A percentile compares a stretch with the other conserved stretches of the same genome.
Evolutionary conservation across 257 asterid species (phyloP).

Genomic region (Solanum sejunctum): DNA sequence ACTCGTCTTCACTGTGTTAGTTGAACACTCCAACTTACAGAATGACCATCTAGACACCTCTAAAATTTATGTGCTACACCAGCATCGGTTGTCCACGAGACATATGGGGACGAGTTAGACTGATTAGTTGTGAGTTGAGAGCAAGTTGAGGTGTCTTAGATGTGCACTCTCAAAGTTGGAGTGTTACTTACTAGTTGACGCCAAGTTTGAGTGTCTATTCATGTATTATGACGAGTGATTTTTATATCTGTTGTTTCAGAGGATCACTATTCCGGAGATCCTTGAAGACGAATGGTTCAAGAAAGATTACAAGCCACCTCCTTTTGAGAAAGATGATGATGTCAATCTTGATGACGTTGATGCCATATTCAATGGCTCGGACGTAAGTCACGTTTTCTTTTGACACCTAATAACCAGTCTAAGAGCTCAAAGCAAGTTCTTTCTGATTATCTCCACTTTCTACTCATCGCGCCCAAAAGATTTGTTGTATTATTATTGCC

Average conservation of each 20-base stretch:
- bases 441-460: neutral
- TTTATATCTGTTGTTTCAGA: constrained; percentile 27
- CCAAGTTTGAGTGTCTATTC: neutral
- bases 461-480: neutral
- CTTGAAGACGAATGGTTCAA: constrained; percentile 68
- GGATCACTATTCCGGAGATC: constrained; percentile 55
- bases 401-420: neutral
- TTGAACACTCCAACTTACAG: neutral
- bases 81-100: neutral
- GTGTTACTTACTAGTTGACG: neutral
- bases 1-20: neutral
- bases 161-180: neutral
- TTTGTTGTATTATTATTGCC: neutral
- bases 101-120: neutral
- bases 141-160: neutral
- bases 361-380: constrained; percentile 60
- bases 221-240: neutral
- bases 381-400: constrained; percentile 18
- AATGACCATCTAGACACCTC: neutral
- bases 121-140: neutral
- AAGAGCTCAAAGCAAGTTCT: neutral
- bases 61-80: neutral
- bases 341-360: constrained; percentile 64
- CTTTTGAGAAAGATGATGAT: constrained; percentile 50
- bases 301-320: constrained; percentile 55